Conservation (phyloP, 176 grass and related monocot genomes). For the Carex parvula region DNA sequence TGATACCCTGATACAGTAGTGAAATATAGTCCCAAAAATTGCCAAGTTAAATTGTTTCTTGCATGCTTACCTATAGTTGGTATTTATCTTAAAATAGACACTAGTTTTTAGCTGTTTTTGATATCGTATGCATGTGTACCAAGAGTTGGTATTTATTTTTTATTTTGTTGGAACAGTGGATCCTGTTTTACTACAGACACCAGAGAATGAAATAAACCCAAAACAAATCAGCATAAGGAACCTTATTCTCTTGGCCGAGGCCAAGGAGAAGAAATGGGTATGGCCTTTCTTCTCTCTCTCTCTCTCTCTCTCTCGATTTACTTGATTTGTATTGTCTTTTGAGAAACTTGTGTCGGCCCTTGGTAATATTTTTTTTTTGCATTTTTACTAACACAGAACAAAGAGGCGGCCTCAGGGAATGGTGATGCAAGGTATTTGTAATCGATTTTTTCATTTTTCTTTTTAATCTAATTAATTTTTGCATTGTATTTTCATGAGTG, state of each 20-base stretch:
- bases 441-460: not conserved
- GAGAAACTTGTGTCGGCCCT: not conserved
- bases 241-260: constrained; percentile 26
- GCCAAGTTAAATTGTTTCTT: not conserved
- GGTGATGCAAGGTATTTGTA: constrained; percentile 11
- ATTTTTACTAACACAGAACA: not conserved
- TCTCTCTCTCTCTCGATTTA: not conserved
- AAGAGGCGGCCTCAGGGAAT: constrained; percentile 4
- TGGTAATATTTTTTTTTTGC: not conserved
- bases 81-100: not conserved
- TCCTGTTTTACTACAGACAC: not conserved
- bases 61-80: not conserved
- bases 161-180: constrained; percentile 11
- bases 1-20: not conserved
- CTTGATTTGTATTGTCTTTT: not conserved
- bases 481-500: not conserved
- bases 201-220: constrained; percentile 17
- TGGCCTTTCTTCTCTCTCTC: not conserved
- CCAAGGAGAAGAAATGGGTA: constrained; percentile 30
- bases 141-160: not conserved
- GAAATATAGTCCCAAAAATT: not conserved
- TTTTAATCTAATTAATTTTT: not conserved
- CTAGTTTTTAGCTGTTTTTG: not conserved
- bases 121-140: not conserved
- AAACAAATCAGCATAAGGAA: constrained; percentile 30